Conservation (phyloP, 805 yeast genomes). For the Pichia pseudocactophila region DNA sequence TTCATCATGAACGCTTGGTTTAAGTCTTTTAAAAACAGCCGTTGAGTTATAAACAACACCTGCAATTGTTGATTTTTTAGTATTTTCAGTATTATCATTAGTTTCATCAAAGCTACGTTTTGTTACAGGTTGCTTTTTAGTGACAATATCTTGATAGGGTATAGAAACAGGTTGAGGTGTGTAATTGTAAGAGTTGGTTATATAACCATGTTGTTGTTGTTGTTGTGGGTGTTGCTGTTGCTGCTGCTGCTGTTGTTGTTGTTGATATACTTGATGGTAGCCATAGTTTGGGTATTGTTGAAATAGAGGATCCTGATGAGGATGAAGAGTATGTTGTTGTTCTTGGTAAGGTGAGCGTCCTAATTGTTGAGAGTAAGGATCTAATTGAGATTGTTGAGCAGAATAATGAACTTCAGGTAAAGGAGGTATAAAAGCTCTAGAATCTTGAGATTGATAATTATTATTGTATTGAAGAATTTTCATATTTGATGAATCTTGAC, state of each 20-base stretch:
- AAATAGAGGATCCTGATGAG: not conserved
- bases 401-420: too few relatives aligned
- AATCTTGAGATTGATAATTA: too few relatives aligned
- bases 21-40: constrained; percentile 21
- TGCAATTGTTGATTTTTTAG: constrained; percentile 17
- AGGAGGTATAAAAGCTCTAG: too few relatives aligned
- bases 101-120: not conserved
- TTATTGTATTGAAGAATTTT: too few relatives aligned
- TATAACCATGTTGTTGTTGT: too few relatives aligned
- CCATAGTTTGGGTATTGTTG: not conserved
- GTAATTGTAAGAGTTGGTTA: not conserved
- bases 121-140: not conserved
- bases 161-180: too few relatives aligned
- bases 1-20: constrained; percentile 9
- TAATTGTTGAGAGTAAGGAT: not conserved
- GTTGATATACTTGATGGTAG: not conserved
- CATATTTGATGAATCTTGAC: not conserved
- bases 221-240: too few relatives aligned
- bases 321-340: not conserved
- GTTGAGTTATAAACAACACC: constrained; percentile 21
- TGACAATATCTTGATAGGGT: not conserved
- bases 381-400: not conserved
- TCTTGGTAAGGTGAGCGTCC: not conserved
- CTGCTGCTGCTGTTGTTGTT: too few relatives aligned
- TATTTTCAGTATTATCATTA: not conserved